Conservation (phyloP, 2,329 filamentous ascomycete species). For the Penicillium sp. region DNA sequence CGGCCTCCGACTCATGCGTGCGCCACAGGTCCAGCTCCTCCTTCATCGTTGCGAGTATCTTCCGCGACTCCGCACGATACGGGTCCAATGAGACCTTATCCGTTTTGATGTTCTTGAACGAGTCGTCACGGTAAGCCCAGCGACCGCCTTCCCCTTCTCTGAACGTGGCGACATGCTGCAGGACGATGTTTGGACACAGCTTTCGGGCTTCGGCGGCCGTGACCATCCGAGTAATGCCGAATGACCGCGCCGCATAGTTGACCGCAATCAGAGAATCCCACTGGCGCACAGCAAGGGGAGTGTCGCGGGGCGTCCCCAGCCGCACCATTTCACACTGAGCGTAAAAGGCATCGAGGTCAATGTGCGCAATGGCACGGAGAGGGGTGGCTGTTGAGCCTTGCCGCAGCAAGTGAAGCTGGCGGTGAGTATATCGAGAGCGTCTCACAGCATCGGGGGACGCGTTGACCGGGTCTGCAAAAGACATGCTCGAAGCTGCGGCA, state of each 20-base stretch:
- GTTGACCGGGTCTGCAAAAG: constrained; percentile 49
- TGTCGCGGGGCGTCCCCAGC: constrained; percentile 67
- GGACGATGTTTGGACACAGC: constrained; percentile 75
- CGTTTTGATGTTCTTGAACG: constrained; percentile 72
- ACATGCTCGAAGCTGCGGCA: constrained; percentile 38
- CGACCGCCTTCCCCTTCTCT: constrained; percentile 77
- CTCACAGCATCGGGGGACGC: constrained; percentile 31
- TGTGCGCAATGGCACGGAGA: constrained; percentile 80
- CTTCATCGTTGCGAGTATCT: constrained; percentile 76
- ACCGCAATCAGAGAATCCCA: constrained; percentile 94
- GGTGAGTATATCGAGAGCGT: constrained; percentile 75
- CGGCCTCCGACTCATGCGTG: constrained; percentile 20
- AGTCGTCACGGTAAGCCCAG: constrained; percentile 87
- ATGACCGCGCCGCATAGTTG: constrained; percentile 86
- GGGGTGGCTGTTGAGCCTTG: constrained; percentile 69
- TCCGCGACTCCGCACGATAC: constrained; percentile 79
- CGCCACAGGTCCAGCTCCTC: constrained; percentile 59
- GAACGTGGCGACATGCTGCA: constrained; percentile 94
- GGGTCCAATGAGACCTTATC: constrained; percentile 95
- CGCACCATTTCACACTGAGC: constrained; percentile 94
- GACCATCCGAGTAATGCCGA: constrained; percentile 75
- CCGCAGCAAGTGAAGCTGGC: constrained; percentile 73
- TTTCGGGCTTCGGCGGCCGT: constrained; percentile 78
- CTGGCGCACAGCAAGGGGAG: constrained; percentile 89
- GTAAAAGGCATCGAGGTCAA: constrained; percentile 97